Base-by-base conservation (phyloP, 139 green algal genomes). In the Auxenochlorella pyrenoidosa region DNA sequence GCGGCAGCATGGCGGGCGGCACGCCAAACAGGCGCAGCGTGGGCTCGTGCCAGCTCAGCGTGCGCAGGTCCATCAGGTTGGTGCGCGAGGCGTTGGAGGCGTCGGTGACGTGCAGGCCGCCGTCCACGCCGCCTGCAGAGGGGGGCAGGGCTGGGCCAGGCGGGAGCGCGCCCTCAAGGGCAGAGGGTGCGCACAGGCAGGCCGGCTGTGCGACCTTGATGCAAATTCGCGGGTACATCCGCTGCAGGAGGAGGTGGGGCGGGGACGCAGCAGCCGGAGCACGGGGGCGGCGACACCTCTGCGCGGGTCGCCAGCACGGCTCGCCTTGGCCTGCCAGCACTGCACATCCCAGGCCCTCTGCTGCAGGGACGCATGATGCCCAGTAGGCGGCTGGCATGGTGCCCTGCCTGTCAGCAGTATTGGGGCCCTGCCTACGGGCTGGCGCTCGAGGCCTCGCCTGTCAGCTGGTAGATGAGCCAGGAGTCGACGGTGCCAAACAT, bases 381-480 rank as follows among this genome's bases (percentile, higher is more conserved):
- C n/a, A n/a, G n/a, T n/a, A n/a, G n/a, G n/a, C n/a, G n/a, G n/a
- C 3, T 30, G 22, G 59, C 12, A 12, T 68, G 59, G 59, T 3
- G 63, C 63, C 24, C 26, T 34, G 34, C n/a, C 36, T 94, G 94
- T 32, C 94, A 96, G 12, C n/a, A n/a, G n/a, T n/a, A n/a, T n/a
- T n/a, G n/a, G n/a, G n/a, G n/a, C n/a, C n/a, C n/a, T n/a, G n/a
- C n/a, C 93, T 95, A 32, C 47, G 47, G 47, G 47, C 47, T 54
- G 47, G 18, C 54, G 22, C 10, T 2, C 54, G 15, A 63, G 54
- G 54, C 54, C 54, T 63, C 22, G 54, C 95, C 95, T 22, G 97
- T 99, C 30, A 99, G 90, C 65, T 97, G 94, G 86, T 96, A 99
- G 65, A 99, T 95, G 44, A 99, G 92, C 98, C 98, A 99, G 19